Evolutionary conservation across 2,329 filamentous ascomycete genomes (phyloP).

Genomic region (Cercospora janseana): DNA sequence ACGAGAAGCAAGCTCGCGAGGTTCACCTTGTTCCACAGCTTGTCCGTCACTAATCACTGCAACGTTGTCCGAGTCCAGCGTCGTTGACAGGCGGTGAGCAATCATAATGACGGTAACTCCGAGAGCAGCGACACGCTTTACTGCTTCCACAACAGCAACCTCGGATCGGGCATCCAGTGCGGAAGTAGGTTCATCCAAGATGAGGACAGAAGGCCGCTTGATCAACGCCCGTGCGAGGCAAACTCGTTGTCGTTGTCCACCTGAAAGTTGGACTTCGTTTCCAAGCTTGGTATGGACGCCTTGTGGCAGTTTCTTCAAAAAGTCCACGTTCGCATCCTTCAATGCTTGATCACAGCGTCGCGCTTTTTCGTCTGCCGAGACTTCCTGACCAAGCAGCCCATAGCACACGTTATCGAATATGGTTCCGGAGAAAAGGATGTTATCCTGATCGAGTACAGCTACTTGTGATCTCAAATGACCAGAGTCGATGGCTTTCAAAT

Average conservation of each 20-base stretch:
- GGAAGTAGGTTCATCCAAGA: conserved; percentile 50
- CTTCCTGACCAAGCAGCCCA: conserved; percentile 33
- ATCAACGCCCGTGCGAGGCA: conserved; percentile 50
- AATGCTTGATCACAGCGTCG: conserved; percentile 36
- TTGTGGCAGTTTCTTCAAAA: conserved; percentile 46
- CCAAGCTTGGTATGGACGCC: conserved; percentile 47
- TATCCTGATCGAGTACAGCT: conserved; percentile 48
- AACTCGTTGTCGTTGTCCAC: conserved; percentile 49
- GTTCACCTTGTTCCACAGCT: conserved; percentile 62
- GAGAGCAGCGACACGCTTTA: conserved; percentile 42
- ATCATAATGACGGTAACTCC: conserved; percentile 67
- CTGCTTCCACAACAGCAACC: conserved; percentile 44
- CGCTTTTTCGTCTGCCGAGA: conserved; percentile 28
- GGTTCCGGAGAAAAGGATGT: conserved; percentile 46
- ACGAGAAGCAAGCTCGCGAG: conserved; percentile 53
- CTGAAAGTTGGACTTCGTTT: conserved; percentile 46
- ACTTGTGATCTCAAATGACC: conserved; percentile 42
- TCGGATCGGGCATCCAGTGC: conserved; percentile 48
- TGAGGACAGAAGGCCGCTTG: conserved; percentile 45
- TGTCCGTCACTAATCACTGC: conserved; percentile 69
- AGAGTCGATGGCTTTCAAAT: conserved; percentile 42
- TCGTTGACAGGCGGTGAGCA: conserved; percentile 72
- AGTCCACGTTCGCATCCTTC: conserved; percentile 44
- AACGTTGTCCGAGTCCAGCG: conserved; percentile 76
- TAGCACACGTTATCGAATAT: conserved; percentile 48